phyloP scores from a whole-genome alignment of 2,329 filamentous ascomycete species.

The Exserohilum turcica region DNA sequence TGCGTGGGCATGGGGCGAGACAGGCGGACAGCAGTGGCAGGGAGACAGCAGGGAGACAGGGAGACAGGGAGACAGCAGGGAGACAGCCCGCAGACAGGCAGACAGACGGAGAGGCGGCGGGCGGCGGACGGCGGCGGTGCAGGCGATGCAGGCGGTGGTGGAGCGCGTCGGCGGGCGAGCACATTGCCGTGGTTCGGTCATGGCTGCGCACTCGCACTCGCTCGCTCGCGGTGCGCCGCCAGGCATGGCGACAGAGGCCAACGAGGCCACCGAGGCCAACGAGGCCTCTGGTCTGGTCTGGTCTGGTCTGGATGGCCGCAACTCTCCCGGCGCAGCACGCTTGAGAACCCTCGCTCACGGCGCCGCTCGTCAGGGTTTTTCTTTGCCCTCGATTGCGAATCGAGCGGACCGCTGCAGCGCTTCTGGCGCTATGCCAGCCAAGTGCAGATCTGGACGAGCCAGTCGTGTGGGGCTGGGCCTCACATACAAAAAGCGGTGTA shows the following conservation, averaged over 20 bases:
- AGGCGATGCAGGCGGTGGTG: conserved; percentile 10
- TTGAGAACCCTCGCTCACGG: conserved; percentile 23
- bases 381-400: conserved; percentile 24
- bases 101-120: conserved; percentile 12
- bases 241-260: no score
- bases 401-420: conserved; percentile 37
- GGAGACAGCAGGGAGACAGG: not conserved
- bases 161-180: conserved; percentile 27
- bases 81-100: conserved; percentile 4
- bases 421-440: conserved; percentile 30
- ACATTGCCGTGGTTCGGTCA: conserved; percentile 18
- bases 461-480: conserved; percentile 19
- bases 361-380: conserved; percentile 25
- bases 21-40: no score
- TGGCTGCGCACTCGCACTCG: conserved; percentile 10
- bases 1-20: no score
- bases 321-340: conserved; percentile 7
- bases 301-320: conserved; percentile 11
- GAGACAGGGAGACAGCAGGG: not conserved
- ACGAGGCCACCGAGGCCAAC: no score
- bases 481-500: conserved; percentile 19
- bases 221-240: no score
- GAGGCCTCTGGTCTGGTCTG: no score
- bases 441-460: conserved; percentile 17
- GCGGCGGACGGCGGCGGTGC: not conserved